A percentile compares a stretch with the other conserved stretches of the same genome.
phyloP scores from a whole-genome alignment of 2,329 filamentous ascomycete species.

The Penicillium hesseltinei region DNA sequence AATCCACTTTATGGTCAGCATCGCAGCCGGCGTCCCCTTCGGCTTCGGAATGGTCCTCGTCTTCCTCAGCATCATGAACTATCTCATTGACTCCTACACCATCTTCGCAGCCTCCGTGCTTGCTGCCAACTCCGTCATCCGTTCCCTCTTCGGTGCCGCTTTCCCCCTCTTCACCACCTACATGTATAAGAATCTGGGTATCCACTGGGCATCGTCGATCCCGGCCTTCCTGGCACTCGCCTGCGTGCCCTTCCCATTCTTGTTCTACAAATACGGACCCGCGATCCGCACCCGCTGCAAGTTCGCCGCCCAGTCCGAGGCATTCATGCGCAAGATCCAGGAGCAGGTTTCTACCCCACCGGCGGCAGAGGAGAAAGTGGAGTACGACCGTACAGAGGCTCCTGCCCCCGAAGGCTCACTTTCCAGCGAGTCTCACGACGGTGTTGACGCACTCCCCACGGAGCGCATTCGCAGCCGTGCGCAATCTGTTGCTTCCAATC shows the following conservation, averaged over 20 bases:
- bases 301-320: slow-evolving; percentile 32
- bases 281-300: slow-evolving; percentile 25
- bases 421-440: slow-evolving; percentile 27
- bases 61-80: slow-evolving; percentile 29
- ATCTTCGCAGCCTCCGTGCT: slow-evolving; percentile 29
- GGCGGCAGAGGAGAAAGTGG: slow-evolving; percentile 22
- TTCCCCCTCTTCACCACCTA: slow-evolving; percentile 31
- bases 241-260: slow-evolving; percentile 28
- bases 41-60: slow-evolving; percentile 29
- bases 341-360: slow-evolving; percentile 21
- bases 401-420: slow-evolving; percentile 24
- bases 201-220: slow-evolving; percentile 28
- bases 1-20: slow-evolving; percentile 27
- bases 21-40: slow-evolving; percentile 26
- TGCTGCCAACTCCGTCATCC: slow-evolving; percentile 27
- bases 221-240: slow-evolving; percentile 27
- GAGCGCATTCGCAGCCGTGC: slow-evolving; percentile 28
- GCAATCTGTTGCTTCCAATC: slow-evolving; percentile 30
- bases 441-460: slow-evolving; percentile 19
- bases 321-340: slow-evolving; percentile 39
- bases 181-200: slow-evolving; percentile 27
- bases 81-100: slow-evolving; percentile 29
- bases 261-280: slow-evolving; percentile 29
- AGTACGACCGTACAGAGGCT: slow-evolving; percentile 37
- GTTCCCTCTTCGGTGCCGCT: slow-evolving; percentile 27